Conservation (phyloP, 73 alveolate species). For the Tetrahymena elliotti region DNA sequence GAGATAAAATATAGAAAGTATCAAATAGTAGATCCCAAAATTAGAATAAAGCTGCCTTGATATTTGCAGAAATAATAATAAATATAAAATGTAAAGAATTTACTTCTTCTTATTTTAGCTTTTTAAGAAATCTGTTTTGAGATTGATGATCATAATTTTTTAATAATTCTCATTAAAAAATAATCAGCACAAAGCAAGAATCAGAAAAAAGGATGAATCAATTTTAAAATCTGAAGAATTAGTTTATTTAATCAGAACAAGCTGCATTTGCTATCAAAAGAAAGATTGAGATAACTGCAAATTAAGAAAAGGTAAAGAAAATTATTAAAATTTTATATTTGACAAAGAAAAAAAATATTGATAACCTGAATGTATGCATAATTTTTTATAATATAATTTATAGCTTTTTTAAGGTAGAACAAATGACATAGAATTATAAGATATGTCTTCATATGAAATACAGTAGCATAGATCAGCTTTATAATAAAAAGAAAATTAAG, state of each 20-base stretch:
- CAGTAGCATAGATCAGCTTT: background rate
- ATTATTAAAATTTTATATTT: too few species aligned
- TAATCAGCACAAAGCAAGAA: background rate
- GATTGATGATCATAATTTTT: background rate
- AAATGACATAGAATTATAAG: background rate
- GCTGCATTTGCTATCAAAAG: background rate
- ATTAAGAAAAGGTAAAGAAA: background rate
- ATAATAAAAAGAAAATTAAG: background rate
- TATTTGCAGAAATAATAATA: background rate
- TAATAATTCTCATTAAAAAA: background rate
- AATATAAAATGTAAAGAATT: background rate
- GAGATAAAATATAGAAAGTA: background rate
- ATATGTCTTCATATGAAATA: background rate
- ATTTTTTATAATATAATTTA: background rate
- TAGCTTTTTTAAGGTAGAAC: background rate
- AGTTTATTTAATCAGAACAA: background rate
- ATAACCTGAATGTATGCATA: too few species aligned
- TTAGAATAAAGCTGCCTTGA: background rate
- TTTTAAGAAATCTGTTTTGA: too few species aligned
- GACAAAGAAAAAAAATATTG: too few species aligned
- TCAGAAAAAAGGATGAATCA: background rate
- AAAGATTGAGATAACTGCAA: background rate
- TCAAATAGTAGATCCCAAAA: background rate
- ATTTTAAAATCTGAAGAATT: background rate
- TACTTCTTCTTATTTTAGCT: background rate